phyloP scores from a whole-genome alignment of 257 asterid species.

The Primulina huaijiensis region DNA sequence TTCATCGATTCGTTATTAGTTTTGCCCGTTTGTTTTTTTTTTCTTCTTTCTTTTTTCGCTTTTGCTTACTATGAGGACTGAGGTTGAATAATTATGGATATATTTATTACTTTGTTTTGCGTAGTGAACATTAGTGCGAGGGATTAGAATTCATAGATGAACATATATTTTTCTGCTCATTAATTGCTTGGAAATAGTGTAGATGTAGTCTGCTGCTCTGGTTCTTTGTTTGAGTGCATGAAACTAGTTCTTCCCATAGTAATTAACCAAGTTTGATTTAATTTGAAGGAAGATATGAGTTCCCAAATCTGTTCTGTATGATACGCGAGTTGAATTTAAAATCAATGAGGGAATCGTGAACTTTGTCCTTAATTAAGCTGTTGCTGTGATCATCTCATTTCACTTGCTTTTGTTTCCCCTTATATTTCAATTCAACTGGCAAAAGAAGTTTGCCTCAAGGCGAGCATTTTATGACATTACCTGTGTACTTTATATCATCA shows the following conservation, averaged over 20 bases:
- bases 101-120: neutral
- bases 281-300: neutral
- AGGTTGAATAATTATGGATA: neutral
- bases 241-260: neutral
- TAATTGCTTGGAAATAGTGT: neutral
- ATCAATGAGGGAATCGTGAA: neutral
- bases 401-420: neutral
- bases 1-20: neutral
- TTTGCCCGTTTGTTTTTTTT: neutral
- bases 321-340: neutral
- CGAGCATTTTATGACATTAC: constrained; percentile 11
- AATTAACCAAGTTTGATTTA: neutral
- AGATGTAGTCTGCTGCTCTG: too few species aligned
- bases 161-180: neutral
- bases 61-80: neutral
- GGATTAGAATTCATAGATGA: neutral
- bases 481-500: constrained; percentile 30
- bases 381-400: too few species aligned
- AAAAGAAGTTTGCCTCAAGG: neutral
- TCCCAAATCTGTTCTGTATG: too few species aligned
- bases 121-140: neutral
- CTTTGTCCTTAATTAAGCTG: too few species aligned
- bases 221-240: too few species aligned
- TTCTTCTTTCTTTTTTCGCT: neutral
- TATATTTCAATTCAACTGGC: neutral